Percentiles rank a stretch among this genome's conserved stretches.
phyloP scores from a whole-genome alignment of 352 stramenopile species.

The Globisporangium sylvaticum region DNA sequence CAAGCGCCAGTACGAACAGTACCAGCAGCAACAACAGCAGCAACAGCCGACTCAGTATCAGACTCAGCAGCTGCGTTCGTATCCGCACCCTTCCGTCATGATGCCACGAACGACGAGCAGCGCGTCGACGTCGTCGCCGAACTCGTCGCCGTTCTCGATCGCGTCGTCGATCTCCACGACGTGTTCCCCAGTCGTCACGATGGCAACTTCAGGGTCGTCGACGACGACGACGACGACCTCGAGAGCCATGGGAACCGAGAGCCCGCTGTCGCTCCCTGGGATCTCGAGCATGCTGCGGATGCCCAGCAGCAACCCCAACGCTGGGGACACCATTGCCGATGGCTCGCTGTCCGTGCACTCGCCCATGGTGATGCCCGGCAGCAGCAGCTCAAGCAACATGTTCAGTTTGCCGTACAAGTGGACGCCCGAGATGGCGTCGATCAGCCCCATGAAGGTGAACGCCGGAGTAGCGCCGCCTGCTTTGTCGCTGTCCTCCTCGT shows the following conservation, averaged over 20 bases:
- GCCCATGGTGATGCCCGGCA: slow-evolving; percentile 2
- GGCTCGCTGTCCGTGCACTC: background rate
- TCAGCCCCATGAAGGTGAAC: slow-evolving; percentile 6
- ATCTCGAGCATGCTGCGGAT: slow-evolving; percentile 2
- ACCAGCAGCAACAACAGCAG: no score
- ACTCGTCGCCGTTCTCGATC: background rate
- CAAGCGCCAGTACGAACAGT: no score
- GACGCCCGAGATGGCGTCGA: slow-evolving; percentile 5
- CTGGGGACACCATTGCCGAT: background rate
- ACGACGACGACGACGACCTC: background rate
- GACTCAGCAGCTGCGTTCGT: no score
- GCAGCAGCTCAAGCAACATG: background rate
- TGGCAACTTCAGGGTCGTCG: background rate
- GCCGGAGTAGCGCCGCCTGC: no score
- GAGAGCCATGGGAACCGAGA: background rate
- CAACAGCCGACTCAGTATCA: no score
- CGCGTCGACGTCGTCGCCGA: background rate
- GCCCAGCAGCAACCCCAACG: background rate
- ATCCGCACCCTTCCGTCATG: no score
- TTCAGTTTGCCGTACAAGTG: background rate
- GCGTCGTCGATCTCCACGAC: background rate
- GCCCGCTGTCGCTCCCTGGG: slow-evolving; percentile 6
- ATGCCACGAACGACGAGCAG: no score
- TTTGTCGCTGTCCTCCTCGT: no score
- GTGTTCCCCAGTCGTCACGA: background rate